Base-by-base conservation (phyloP, 495 filamentous ascomycete genomes). In the Arthonia radiata region DNA sequence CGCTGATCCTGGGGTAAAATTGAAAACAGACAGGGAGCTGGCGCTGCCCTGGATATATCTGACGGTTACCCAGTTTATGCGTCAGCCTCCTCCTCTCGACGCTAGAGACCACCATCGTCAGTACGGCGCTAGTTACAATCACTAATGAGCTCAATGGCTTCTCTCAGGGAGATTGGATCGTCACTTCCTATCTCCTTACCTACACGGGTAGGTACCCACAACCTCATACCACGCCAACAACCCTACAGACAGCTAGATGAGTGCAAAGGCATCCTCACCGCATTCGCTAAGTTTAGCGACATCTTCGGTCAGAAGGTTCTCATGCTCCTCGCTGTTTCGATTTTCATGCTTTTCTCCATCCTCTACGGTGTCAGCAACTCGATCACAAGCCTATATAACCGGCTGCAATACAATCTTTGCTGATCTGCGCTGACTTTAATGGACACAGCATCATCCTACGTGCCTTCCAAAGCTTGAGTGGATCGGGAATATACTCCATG, bases 21-120 rank as follows among this genome's bases (percentile, higher is more conserved):
- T n/a, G n/a, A n/a, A n/a, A n/a, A n/a, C n/a, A n/a, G n/a, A n/a
- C n/a, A n/a, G n/a, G n/a, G n/a, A n/a, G n/a, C n/a, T n/a, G n/a
- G n/a, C n/a, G n/a, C n/a, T n/a, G n/a, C n/a, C n/a, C n/a, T n/a
- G n/a, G n/a, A n/a, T n/a, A n/a, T n/a, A n/a, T n/a, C n/a, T n/a
- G n/a, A n/a, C n/a, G n/a, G n/a, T n/a, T n/a, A n/a, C n/a, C 15
- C 13, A 71, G 62, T 17, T 48, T 70, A 21, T 44, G 59, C 17
- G 36, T 61, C 11, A 53, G 55, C 12, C 56, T 72, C 18, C 56
- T 70, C 15, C 57, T 72, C 13, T 59, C 60, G 9, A 64, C 57
- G 27, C 37, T 71, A 7, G 67, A 72, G 30, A 57, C 58, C n/a
- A 63, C 65, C 0, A 69, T 71, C 26, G 59, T 71, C 9, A 61